phyloP scores from a whole-genome alignment of 495 filamentous ascomycete species.

The Neurospora sp. region DNA sequence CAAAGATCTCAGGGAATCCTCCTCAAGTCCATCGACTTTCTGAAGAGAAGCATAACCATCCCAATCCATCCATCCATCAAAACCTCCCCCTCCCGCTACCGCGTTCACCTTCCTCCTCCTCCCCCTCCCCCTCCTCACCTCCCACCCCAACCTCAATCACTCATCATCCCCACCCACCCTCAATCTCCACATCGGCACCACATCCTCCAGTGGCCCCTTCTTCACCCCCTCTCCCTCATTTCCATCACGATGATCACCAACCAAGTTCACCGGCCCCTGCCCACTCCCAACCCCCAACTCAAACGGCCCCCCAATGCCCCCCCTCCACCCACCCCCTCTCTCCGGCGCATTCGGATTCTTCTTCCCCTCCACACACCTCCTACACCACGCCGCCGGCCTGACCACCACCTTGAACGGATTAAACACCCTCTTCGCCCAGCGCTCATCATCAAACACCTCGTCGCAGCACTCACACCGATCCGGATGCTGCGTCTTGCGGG shows the following conservation, averaged over 20 bases:
- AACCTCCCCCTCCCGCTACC: no score
- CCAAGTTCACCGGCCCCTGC: not conserved
- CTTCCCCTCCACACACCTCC: conserved; percentile 3
- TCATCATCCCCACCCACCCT: not conserved
- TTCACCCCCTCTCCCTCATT: not conserved
- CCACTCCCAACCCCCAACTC: not conserved
- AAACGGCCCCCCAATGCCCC: not conserved
- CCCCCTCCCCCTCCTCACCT: not conserved
- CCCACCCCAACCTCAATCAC: not conserved
- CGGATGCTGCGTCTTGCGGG: conserved; percentile 10
- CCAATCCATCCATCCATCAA: not conserved
- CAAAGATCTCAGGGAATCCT: not conserved
- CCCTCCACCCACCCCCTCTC: not conserved
- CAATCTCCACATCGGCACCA: not conserved
- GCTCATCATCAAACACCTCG: conserved; percentile 5
- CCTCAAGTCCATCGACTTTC: not conserved
- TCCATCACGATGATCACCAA: no score
- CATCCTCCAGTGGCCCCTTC: not conserved
- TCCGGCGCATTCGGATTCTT: not conserved
- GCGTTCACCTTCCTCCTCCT: not conserved
- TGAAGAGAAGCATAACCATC: not conserved
- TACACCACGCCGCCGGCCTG: conserved; percentile 9
- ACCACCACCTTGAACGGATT: conserved; percentile 6
- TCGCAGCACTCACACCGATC: conserved; percentile 12
- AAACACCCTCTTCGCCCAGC: conserved; percentile 4